These are phyloP conservation scores for Acanthochlamys bracteata DNA, from an alignment of 106 monocot species.

Conservation along the genomic window DNA sequence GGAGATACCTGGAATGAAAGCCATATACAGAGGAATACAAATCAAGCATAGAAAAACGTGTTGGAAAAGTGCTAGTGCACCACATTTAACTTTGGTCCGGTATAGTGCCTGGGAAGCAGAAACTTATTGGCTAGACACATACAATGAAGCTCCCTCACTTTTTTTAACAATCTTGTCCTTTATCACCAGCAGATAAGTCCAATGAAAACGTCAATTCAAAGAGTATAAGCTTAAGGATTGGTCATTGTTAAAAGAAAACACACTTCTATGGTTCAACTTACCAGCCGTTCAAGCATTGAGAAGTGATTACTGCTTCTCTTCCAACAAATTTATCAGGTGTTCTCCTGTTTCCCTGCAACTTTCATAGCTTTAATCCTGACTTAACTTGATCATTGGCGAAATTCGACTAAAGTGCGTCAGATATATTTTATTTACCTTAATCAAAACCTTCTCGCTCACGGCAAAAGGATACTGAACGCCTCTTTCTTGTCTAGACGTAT, in stretches of 20 bases:
- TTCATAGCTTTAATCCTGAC: constrained; percentile 2
- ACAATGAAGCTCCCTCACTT: too few relatives aligned
- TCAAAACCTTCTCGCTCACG: constrained; percentile 70
- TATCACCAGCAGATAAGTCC: neutral
- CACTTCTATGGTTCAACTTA: constrained; percentile 10
- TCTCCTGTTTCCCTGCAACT: constrained; percentile 81
- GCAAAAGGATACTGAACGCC: constrained; percentile 83
- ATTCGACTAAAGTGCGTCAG: neutral
- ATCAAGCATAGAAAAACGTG: neutral
- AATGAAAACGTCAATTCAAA: neutral
- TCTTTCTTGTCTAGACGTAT: constrained; percentile 35
- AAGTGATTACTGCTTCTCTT: constrained; percentile 77
- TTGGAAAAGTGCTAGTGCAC: neutral
- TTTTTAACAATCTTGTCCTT: too few relatives aligned
- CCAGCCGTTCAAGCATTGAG: constrained; percentile 95
- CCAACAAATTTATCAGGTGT: constrained; percentile 92
- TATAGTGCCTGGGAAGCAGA: neutral
- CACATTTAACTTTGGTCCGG: neutral
- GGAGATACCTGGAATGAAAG: constrained; percentile 55
- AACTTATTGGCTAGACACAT: too few relatives aligned
- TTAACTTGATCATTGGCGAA: neutral
- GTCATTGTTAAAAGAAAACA: neutral
- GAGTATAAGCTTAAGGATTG: neutral
- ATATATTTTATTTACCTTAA: constrained; percentile 45
- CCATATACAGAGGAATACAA: neutral